phyloP scores from a whole-genome alignment of 2,329 filamentous ascomycete genomes.

The Torrubiella hemipterigena region DNA sequence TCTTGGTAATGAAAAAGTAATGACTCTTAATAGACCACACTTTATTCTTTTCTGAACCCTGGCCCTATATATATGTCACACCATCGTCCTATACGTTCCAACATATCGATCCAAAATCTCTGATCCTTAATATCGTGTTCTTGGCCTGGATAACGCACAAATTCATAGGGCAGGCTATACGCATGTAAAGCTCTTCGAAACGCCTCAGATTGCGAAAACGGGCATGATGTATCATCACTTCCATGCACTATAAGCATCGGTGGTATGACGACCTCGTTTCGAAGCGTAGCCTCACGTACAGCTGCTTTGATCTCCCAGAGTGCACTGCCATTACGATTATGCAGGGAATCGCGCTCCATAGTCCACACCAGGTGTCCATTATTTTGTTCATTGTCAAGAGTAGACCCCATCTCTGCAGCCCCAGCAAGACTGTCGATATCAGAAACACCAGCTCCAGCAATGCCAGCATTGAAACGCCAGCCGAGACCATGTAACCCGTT shows the following conservation, averaged over 20 bases:
- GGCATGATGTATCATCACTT: conserved; percentile 17
- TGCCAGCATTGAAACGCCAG: conserved; percentile 22
- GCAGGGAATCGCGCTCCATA: neutral
- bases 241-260: conserved; percentile 13
- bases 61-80: too few relatives aligned
- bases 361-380: conserved; percentile 12
- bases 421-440: conserved; percentile 23
- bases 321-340: neutral
- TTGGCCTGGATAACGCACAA: too few relatives aligned
- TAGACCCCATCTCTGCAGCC: conserved; percentile 13
- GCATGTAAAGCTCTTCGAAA: too few relatives aligned
- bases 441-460: conserved; percentile 22
- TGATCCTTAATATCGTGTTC: too few relatives aligned
- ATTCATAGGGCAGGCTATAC: too few relatives aligned
- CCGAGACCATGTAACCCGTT: conserved; percentile 18
- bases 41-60: too few relatives aligned
- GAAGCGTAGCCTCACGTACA: neutral
- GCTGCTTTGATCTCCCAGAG: conserved; percentile 1
- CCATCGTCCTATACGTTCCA: too few relatives aligned
- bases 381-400: conserved; percentile 17
- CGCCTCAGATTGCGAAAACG: too few relatives aligned
- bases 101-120: too few relatives aligned
- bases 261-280: conserved; percentile 3
- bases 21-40: too few relatives aligned
- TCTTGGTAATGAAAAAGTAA: too few relatives aligned